These are phyloP conservation scores for Achlya hypogyna DNA, from an alignment of 352 stramenopile species.

Conservation along the genomic window DNA sequence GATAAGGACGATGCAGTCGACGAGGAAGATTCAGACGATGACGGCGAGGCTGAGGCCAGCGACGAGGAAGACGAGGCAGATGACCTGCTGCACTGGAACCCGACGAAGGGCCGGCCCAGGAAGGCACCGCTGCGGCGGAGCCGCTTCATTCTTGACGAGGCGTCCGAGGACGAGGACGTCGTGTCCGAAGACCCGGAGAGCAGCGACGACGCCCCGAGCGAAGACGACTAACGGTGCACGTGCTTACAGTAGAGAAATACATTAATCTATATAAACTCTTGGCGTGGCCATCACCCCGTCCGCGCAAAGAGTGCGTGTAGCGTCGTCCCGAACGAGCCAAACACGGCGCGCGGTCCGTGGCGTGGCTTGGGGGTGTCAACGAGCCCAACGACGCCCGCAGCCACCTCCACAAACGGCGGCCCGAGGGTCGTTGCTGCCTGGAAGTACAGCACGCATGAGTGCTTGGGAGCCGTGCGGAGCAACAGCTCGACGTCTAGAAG, in stretches of 20 bases:
- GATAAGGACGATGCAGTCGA: constrained; percentile 28
- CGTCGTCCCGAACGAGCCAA: too few relatives aligned
- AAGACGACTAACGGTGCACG: neutral
- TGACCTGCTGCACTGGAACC: constrained; percentile 18
- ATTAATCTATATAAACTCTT: too few relatives aligned
- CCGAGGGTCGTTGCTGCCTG: neutral
- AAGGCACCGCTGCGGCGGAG: constrained; percentile 27
- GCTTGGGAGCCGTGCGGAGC: neutral
- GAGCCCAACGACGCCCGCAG: neutral
- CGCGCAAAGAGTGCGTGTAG: too few relatives aligned
- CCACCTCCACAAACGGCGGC: neutral
- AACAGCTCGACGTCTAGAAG: constrained; percentile 9
- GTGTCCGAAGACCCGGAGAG: constrained; percentile 26
- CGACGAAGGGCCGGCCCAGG: constrained; percentile 28
- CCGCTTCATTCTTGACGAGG: constrained; percentile 75
- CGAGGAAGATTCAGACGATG: constrained; percentile 50
- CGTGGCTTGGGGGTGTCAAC: neutral
- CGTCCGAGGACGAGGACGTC: constrained; percentile 52
- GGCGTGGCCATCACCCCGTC: too few relatives aligned
- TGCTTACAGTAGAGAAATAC: neutral
- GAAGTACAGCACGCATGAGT: constrained; percentile 17
- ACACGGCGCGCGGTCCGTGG: neutral
- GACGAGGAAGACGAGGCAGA: constrained; percentile 33
- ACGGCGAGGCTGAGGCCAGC: constrained; percentile 32
- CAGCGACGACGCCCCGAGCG: neutral